Percentiles rank a stretch among this genome's conserved stretches.
Conservation (phyloP, 169 alveolate genomes). For the Plasmodium inui region DNA sequence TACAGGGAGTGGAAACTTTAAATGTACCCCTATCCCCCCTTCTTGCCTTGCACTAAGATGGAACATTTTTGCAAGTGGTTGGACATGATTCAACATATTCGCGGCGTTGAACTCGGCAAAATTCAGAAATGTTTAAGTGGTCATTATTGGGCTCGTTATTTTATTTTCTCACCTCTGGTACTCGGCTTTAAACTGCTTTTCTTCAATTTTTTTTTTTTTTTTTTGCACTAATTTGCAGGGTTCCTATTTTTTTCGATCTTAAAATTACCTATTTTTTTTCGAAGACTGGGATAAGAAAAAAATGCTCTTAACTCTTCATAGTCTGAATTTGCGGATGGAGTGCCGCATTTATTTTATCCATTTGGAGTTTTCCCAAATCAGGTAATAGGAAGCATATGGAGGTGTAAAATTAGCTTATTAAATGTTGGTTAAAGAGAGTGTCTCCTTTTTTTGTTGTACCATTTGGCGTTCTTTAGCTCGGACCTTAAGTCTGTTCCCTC, state of each 20-base stretch:
- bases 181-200: neutral
- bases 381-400: neutral
- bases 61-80: neutral
- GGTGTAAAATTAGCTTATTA: neutral
- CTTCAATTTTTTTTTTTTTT: neutral
- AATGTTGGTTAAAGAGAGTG: neutral
- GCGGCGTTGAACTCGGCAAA: neutral
- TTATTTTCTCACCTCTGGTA: neutral
- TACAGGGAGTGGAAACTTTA: neutral
- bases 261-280: slow-evolving; percentile 1
- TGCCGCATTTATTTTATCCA: neutral
- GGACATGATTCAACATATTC: neutral
- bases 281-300: neutral
- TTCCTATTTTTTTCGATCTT: neutral
- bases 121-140: neutral
- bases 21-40: neutral
- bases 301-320: neutral
- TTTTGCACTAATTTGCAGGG: slow-evolving; percentile 52
- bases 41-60: neutral
- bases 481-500: neutral
- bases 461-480: neutral
- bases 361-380: neutral
- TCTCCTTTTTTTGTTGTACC: neutral
- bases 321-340: neutral
- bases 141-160: neutral